These are phyloP conservation scores for Angomonas ambiguus DNA, from an alignment of 208 protist species.

Conservation along the genomic window DNA sequence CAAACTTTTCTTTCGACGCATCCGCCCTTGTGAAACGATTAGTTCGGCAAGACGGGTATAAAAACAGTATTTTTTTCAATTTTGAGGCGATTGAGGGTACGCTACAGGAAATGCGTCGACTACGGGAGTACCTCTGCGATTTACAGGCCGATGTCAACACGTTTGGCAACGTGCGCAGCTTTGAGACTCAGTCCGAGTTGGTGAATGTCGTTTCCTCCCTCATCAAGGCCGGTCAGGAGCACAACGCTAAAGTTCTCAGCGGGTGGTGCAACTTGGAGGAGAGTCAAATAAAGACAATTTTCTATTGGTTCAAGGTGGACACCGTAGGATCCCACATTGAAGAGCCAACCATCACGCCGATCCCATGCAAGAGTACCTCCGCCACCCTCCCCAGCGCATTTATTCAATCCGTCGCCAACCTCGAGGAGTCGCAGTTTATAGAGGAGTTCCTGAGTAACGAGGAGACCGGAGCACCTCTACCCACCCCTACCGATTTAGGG, in stretches of 20 bases:
- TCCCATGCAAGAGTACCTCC: no score
- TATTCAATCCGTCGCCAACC: no score
- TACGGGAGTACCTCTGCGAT: background rate
- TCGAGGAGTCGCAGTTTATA: no score
- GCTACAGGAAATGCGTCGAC: background rate
- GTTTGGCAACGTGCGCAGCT: background rate
- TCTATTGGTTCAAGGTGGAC: background rate
- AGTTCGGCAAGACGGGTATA: background rate
- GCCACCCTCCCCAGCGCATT: no score
- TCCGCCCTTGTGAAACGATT: background rate
- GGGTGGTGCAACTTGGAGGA: background rate
- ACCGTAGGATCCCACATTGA: no score
- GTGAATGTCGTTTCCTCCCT: background rate
- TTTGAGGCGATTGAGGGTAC: background rate
- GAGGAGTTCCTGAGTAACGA: background rate
- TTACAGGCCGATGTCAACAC: constrained; percentile 3
- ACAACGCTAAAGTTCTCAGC: background rate
- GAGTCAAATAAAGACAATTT: background rate
- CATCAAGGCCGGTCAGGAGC: background rate
- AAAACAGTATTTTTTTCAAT: background rate
- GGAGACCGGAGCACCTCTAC: no score
- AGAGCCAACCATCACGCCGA: no score
- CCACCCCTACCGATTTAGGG: no score
- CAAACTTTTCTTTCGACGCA: background rate
- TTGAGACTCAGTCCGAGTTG: background rate